phyloP scores from a whole-genome alignment of 2,329 filamentous ascomycete species.

The Sporothrix globosa region DNA sequence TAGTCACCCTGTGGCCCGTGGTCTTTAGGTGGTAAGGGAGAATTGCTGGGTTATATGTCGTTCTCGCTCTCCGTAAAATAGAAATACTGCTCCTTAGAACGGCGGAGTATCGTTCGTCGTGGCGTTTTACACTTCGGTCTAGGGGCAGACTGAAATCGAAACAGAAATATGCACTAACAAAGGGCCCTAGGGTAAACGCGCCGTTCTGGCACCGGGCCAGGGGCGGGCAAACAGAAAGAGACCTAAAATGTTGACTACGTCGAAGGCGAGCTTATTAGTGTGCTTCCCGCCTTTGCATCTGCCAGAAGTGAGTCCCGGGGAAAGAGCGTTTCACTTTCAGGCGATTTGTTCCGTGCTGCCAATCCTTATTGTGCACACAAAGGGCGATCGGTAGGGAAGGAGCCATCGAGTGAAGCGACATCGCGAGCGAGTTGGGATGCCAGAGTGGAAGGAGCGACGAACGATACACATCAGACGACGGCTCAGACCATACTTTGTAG shows the following conservation, averaged over 20 bases:
- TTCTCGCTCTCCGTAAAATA: not conserved
- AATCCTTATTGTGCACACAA: not conserved
- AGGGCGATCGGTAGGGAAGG: slow-evolving; percentile 16
- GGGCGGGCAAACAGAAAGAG: slow-evolving; percentile 1
- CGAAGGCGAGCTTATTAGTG: slow-evolving; percentile 6
- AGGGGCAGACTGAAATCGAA: not conserved
- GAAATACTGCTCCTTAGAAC: not conserved
- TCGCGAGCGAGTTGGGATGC: not conserved
- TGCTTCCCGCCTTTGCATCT: slow-evolving; percentile 2
- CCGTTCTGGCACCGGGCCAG: slow-evolving; percentile 2
- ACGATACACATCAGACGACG: not conserved
- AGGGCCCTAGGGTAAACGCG: not conserved
- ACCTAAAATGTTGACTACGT: not conserved
- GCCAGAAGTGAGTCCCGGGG: not conserved
- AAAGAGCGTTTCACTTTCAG: slow-evolving; percentile 22
- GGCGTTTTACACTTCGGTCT: not conserved
- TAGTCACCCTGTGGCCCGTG: not conserved
- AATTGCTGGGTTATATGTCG: not conserved
- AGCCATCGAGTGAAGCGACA: not conserved
- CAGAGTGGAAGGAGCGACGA: not conserved
- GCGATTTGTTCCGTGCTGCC: not conserved
- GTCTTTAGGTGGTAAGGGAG: not conserved
- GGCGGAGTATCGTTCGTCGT: not conserved
- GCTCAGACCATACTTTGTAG: too few species aligned
- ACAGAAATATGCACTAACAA: slow-evolving; percentile 17